These are phyloP conservation scores for Artemisia annua DNA, from an alignment of 129 eudicot genomes.

Conservation along the genomic window DNA sequence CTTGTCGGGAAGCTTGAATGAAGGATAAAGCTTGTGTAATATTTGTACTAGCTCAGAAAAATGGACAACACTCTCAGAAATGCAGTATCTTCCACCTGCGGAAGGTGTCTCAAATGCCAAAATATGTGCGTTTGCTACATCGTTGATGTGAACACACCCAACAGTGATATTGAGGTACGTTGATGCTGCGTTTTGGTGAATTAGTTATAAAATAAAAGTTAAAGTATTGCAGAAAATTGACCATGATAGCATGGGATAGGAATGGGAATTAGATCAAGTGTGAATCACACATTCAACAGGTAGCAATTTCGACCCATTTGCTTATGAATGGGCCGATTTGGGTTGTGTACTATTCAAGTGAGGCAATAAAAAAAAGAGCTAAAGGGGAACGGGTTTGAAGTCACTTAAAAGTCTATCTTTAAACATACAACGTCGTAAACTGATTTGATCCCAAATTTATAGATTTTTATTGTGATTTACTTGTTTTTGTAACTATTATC, in stretches of 20 bases:
- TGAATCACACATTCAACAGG: not conserved
- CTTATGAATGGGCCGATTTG: not conserved
- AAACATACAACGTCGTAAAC: not conserved
- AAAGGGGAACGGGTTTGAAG: not conserved
- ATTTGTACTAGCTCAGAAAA: constrained; percentile 44
- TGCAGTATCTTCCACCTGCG: constrained; percentile 64
- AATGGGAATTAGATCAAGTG: no score
- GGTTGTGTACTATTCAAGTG: not conserved
- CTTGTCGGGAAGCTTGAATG: constrained; percentile 54
- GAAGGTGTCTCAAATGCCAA: constrained; percentile 67
- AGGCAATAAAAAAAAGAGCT: not conserved
- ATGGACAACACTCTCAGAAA: constrained; percentile 57
- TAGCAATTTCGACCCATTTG: constrained; percentile 1
- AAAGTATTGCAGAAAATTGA: not conserved
- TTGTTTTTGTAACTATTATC: not conserved
- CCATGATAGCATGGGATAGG: not conserved
- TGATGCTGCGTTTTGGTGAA: constrained; percentile 27
- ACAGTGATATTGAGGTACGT: constrained; percentile 44
- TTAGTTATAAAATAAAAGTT: constrained; percentile 5
- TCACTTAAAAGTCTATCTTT: not conserved
- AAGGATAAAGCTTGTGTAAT: constrained; percentile 58
- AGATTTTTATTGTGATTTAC: not conserved
- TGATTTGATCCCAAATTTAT: not conserved
- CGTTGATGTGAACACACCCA: constrained; percentile 58
- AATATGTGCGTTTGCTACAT: constrained; percentile 64